Evolutionary conservation across 139 green algal species (phyloP), one percentile per base, ranked within the genome.

Genomic region (Medakamo hakoo): DNA sequence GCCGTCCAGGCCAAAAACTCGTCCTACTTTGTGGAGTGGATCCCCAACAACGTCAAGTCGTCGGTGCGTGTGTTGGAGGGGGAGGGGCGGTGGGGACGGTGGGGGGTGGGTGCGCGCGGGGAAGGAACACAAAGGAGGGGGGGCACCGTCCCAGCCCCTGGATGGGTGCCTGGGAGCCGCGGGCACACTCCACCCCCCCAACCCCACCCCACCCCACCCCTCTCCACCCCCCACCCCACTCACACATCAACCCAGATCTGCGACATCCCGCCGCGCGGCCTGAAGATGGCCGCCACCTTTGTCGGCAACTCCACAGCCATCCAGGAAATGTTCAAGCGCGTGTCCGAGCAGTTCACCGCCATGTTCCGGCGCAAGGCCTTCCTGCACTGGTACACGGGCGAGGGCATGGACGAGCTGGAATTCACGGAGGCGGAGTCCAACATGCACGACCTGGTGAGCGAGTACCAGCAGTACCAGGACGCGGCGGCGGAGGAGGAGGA

Each of bases 351-450:
- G 83, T 98, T 98, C 81, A 97, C 93, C 30, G 91, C 91, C 69
- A 98, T 98, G 92, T 98, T 98, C 89, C 74, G 92, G 49, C 82
- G 92, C 67, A 98, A 98, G 80, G 92, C 92, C 31, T 98, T 98
- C 91, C 79, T 98, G n/a, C 93, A 98, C 80, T 98, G 92, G 91
- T 96, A 98, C 86, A 98, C 92, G 23, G 92, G 76, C 26, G 92
- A 98, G 85, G 92, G 91, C 73, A 98, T 98, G 92, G 92, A 98
- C 72, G 92, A 98, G 86, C 98, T 98, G 92, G 92, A 98, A 78
- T 98, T 98, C 81, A 98, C 92, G 27, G 92, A 98, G 78, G 92
- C 92, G 25, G 86, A 96, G 78, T 90, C 78, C 73, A 97, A 97
- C 86, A 97, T 97, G 92, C 96, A 96, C 72, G 85, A 92, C 76